These are phyloP conservation scores for Boletus barrowsii DNA, from an alignment of 768 basidiomycete species.

Conservation along the genomic window DNA sequence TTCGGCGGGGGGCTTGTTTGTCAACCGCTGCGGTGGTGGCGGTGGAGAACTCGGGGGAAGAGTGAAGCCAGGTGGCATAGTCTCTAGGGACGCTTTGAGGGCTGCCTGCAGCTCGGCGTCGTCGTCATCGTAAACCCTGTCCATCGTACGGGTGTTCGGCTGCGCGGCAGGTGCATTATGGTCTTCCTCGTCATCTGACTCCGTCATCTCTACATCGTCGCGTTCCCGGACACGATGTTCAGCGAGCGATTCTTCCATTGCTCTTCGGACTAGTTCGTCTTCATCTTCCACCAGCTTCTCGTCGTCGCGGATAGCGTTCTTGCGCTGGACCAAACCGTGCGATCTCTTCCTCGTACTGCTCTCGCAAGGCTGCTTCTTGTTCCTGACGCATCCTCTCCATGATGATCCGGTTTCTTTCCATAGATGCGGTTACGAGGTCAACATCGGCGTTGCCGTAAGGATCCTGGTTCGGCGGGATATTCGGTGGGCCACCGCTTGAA, in stretches of 20 bases:
- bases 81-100: conserved; percentile 75
- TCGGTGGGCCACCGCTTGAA: conserved; percentile 7
- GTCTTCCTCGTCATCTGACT: conserved; percentile 26
- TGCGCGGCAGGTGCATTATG: conserved; percentile 1
- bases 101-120: conserved; percentile 88
- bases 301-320: conserved; percentile 5
- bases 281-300: conserved; percentile 40
- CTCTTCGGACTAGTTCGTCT: conserved; percentile 53
- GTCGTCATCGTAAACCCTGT: conserved; percentile 78
- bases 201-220: conserved; percentile 20
- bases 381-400: conserved; percentile 62
- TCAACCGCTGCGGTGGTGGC: conserved; percentile 16
- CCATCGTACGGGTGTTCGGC: conserved; percentile 4
- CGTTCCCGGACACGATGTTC: conserved; percentile 15
- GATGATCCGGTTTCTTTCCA: conserved; percentile 58
- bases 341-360: conserved; percentile 48
- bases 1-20: background rate
- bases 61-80: conserved; percentile 51
- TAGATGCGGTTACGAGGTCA: conserved; percentile 65
- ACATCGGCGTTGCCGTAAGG: conserved; percentile 28
- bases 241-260: conserved; percentile 29
- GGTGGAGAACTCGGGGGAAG: conserved; percentile 26
- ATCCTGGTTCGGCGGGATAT: conserved; percentile 31
- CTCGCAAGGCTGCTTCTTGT: conserved; percentile 65
- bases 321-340: conserved; percentile 20